Conservation (phyloP, 2,329 filamentous ascomycete genomes). For the Corniculantispora saksenae region DNA sequence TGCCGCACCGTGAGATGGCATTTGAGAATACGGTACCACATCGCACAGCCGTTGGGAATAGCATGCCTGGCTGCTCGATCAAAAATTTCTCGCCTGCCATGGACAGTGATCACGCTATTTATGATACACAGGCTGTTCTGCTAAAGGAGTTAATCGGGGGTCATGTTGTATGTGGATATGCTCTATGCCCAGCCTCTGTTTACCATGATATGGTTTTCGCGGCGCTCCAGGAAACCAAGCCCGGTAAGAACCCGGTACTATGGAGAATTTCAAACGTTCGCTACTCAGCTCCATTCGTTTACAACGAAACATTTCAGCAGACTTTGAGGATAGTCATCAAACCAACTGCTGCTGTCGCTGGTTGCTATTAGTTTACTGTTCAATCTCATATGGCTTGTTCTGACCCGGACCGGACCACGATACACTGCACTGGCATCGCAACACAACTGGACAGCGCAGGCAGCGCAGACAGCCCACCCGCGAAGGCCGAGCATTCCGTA, state of each 20-base stretch:
- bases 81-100: neutral
- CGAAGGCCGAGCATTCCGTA: neutral
- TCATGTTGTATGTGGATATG: neutral
- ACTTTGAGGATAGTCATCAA: neutral
- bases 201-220: slow-evolving; percentile 1
- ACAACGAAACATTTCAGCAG: neutral
- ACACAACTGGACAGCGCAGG: neutral
- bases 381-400: neutral
- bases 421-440: neutral
- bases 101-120: neutral
- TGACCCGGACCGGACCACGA: neutral
- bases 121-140: neutral
- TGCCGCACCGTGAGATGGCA: neutral
- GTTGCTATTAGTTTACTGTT: neutral
- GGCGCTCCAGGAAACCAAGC: neutral
- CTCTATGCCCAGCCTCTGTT: neutral
- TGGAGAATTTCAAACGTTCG: neutral
- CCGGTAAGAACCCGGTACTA: neutral
- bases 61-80: neutral
- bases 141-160: neutral
- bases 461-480: too few relatives aligned
- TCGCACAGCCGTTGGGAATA: neutral
- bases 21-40: neutral
- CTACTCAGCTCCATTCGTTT: neutral
- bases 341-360: neutral